Evolutionary conservation across 495 filamentous ascomycete genomes (phyloP).

Genomic region (Tuber brumale): DNA sequence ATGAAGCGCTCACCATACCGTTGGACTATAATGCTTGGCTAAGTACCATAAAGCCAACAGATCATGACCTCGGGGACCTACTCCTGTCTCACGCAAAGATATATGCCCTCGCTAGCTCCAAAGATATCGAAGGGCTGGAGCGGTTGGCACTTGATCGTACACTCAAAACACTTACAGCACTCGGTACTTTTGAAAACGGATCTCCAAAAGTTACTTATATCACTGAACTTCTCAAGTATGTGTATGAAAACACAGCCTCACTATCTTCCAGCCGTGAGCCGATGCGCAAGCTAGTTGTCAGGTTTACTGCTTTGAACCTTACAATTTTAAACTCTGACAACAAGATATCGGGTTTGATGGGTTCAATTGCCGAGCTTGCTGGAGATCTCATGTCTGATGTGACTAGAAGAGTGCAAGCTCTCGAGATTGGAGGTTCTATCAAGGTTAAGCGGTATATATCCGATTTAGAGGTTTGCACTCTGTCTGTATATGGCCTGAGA

Average conservation of each 20-base stretch:
- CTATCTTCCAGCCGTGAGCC: conserved; percentile 4
- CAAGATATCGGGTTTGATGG: not conserved
- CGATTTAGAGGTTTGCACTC: not conserved
- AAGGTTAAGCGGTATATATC: not conserved
- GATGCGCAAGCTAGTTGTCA: conserved; percentile 8
- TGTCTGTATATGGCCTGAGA: not conserved
- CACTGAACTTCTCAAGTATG: conserved; percentile 12
- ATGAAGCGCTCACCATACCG: not conserved
- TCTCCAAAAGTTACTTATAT: not conserved
- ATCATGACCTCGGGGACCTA: conserved; percentile 6
- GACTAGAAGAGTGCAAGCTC: not conserved
- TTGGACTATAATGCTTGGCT: conserved; percentile 1
- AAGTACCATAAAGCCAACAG: not conserved
- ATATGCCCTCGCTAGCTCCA: conserved; percentile 22
- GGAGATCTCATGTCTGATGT: not conserved
- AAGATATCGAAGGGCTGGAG: conserved; percentile 5
- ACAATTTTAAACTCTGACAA: not conserved
- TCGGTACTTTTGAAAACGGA: not conserved
- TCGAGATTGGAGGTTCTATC: not conserved
- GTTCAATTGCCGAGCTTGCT: not conserved
- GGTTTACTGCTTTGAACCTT: conserved; percentile 9
- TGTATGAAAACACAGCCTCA: conserved; percentile 16
- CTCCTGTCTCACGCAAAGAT: conserved; percentile 16
- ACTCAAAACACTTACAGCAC: conserved; percentile 6
- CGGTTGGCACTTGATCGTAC: conserved; percentile 3